Conservation (phyloP, 495 filamentous ascomycete species). For the Aspergillus sparsus region DNA sequence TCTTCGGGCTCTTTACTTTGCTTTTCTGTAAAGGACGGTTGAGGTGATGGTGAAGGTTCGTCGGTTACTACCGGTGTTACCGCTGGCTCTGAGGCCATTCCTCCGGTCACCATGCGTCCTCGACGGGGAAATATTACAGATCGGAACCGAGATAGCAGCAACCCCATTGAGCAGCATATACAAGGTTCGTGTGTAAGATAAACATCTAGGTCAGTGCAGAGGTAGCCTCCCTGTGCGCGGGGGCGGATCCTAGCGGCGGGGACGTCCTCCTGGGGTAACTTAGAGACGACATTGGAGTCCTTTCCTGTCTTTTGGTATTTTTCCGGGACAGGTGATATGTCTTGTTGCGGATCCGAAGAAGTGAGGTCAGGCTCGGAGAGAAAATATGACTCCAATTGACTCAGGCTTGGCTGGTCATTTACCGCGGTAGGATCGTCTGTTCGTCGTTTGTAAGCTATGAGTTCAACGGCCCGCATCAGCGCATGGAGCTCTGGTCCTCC, state of each 20-base stretch:
- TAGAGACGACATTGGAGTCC: slow-evolving; percentile 6
- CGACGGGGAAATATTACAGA: slow-evolving; percentile 72
- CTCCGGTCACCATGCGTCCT: slow-evolving; percentile 42
- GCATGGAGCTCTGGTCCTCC: slow-evolving; percentile 83
- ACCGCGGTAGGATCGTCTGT: slow-evolving; percentile 21
- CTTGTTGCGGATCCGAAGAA: neutral
- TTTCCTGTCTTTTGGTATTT: slow-evolving; percentile 27
- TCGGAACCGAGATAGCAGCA: slow-evolving; percentile 86
- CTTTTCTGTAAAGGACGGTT: slow-evolving; percentile 4
- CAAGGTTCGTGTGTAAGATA: slow-evolving; percentile 95
- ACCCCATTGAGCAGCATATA: slow-evolving; percentile 93
- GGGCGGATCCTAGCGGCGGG: slow-evolving; percentile 39
- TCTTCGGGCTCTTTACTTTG: slow-evolving; percentile 53
- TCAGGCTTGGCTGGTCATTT: slow-evolving; percentile 27
- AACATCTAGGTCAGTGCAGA: slow-evolving; percentile 87
- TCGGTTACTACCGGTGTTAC: slow-evolving; percentile 22
- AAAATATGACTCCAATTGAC: slow-evolving; percentile 41
- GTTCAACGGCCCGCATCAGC: slow-evolving; percentile 80
- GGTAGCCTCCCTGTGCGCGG: slow-evolving; percentile 72
- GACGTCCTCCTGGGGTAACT: neutral
- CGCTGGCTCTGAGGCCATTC: slow-evolving; percentile 42
- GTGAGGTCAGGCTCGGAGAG: slow-evolving; percentile 28
- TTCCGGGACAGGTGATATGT: slow-evolving; percentile 19
- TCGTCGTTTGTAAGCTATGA: slow-evolving; percentile 72
- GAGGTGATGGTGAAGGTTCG: neutral